Evolutionary conservation across 192 early-diverging fungal genomes (phyloP).

Genomic region (Rhizophagus clarus): DNA sequence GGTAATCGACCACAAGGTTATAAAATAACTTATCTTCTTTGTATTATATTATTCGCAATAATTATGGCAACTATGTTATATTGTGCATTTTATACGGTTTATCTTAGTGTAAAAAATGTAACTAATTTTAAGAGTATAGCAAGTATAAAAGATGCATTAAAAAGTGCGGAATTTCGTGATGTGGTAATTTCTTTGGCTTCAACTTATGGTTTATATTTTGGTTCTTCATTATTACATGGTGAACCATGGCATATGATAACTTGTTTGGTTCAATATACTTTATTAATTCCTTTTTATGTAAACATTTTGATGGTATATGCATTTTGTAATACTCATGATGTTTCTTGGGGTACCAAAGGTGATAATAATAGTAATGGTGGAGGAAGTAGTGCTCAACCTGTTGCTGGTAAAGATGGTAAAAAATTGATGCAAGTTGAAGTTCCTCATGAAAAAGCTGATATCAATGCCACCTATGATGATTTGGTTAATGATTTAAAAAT

Average conservation of each 20-base stretch:
- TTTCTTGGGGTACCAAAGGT: constrained; percentile 95
- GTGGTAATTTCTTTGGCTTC: constrained; percentile 77
- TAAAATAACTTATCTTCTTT: constrained; percentile 67
- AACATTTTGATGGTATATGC: constrained; percentile 95
- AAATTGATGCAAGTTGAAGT: constrained; percentile 73
- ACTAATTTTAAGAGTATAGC: constrained; percentile 40
- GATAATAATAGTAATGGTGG: constrained; percentile 65
- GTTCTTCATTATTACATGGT: constrained; percentile 77
- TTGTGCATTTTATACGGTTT: constrained; percentile 66
- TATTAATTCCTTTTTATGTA: constrained; percentile 84
- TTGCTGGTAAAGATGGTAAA: constrained; percentile 70
- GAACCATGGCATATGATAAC: constrained; percentile 94
- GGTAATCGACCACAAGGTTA: constrained; percentile 94
- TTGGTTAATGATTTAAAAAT: constrained; percentile 63
- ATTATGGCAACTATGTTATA: constrained; percentile 87
- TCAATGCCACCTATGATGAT: constrained; percentile 84
- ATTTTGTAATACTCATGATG: constrained; percentile 94
- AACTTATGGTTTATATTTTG: constrained; percentile 83
- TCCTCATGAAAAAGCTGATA: constrained; percentile 74
- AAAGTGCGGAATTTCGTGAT: constrained; percentile 65
- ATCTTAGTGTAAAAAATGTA: constrained; percentile 44
- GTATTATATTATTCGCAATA: constrained; percentile 74
- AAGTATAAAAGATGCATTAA: constrained; percentile 34
- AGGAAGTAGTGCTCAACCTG: constrained; percentile 70
- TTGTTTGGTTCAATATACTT: constrained; percentile 84